Base-by-base conservation (phyloP, 441 rosid genomes). In the Isatis lusitanica region DNA sequence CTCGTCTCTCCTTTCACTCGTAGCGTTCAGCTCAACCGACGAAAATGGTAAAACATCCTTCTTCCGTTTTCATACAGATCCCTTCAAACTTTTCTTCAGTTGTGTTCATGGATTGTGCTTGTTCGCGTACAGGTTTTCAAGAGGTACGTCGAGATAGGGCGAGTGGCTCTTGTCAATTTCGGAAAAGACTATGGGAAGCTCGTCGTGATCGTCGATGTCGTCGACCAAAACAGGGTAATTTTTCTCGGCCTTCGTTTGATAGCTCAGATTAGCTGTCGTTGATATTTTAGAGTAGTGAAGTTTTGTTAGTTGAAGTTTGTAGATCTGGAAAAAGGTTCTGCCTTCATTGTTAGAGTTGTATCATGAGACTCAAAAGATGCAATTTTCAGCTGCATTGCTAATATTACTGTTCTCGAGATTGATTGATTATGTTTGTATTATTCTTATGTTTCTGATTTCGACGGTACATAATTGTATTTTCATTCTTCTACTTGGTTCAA, bases 81-180 rank as follows among this genome's bases (percentile, higher is more conserved):
- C 24, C 12, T 59, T 36, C 9, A 21, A 11, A 3, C 0, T 3
- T 36, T 12, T 1, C 15, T 3, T 6, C 3, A 13, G 1, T n/a
- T 31, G 15, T 21, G 21, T 7, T 70, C n/a, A 70, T 40, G 15
- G 31, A 24, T 36, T 39, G 9, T 33, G 7, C 30, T 33, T 31
- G 7, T 10, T 5, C 17, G 48, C 59, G 67, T 50, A 35, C 7
- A 90, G 94, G 91, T 87, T 48, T 90, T 90, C 88, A 92, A 92
- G 85, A 85, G 97, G 79, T 92, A 82, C 82, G 92, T 90, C 2
- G 94, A 92, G 91, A 92, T 92, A 83, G 96, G 97, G 12, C 77
- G 96, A 72, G 97, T 92, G 1, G 96, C 97, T n/a, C 96, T 92
- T 26, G 88, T 92, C 66, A 92, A 90, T 89, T 90, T 87, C 81